Evolutionary conservation across 1,284 basidiomycete species (phyloP).

Genomic region (Phylloporus gajari): DNA sequence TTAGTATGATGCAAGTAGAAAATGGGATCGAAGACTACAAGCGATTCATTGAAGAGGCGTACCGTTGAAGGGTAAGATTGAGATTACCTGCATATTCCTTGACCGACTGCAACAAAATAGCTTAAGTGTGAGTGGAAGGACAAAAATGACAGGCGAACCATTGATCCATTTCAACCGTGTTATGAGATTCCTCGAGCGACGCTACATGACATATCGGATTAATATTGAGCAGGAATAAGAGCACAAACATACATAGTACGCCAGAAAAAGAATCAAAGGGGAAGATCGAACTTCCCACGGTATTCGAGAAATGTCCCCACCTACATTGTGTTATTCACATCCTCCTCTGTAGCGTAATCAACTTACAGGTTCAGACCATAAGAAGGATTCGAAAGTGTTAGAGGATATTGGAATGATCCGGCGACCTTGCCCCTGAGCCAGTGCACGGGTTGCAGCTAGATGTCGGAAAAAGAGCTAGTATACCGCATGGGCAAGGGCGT

Average conservation of each 20-base stretch:
- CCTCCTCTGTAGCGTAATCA: neutral
- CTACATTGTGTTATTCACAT: neutral
- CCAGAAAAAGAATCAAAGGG: neutral
- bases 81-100: slow-evolving; percentile 9
- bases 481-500: no score
- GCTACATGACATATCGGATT: neutral
- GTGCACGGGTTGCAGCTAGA: neutral
- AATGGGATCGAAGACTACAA: slow-evolving; percentile 2
- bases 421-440: slow-evolving; percentile 27
- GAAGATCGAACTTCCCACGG: slow-evolving; percentile 6
- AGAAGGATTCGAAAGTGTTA: slow-evolving; percentile 16
- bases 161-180: slow-evolving; percentile 2
- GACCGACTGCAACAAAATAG: neutral
- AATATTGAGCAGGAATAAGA: neutral
- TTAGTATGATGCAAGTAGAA: slow-evolving; percentile 5
- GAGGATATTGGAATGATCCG: slow-evolving; percentile 21
- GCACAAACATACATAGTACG: neutral
- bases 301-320: slow-evolving; percentile 31
- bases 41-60: neutral
- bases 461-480: no score
- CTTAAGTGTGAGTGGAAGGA: neutral
- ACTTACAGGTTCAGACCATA: slow-evolving; percentile 31
- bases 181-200: slow-evolving; percentile 7
- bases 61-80: no score
- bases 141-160: neutral